Conservation (phyloP, 129 eudicot species). For the Helianthus tuberosus region DNA sequence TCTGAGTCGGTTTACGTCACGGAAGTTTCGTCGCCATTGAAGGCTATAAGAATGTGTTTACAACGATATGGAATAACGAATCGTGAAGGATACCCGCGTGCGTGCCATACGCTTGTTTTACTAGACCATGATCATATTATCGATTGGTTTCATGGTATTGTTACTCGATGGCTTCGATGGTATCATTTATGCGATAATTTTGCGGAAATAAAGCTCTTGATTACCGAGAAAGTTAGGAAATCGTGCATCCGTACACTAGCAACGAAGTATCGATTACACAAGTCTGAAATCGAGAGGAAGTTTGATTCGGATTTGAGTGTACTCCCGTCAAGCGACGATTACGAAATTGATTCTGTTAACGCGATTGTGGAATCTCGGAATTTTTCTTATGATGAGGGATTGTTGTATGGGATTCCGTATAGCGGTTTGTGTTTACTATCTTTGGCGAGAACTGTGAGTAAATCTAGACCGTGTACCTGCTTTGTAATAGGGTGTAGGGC, state of each 20-base stretch:
- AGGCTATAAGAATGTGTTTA: conserved; percentile 64
- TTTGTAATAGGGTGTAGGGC: conserved; percentile 72
- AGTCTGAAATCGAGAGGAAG: conserved; percentile 59
- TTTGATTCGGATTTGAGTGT: conserved; percentile 64
- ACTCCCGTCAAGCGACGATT: conserved; percentile 62
- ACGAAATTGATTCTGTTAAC: conserved; percentile 31
- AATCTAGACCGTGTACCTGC: conserved; percentile 71
- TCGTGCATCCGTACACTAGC: conserved; percentile 91
- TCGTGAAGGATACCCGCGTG: conserved; percentile 54
- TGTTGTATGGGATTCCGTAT: conserved; percentile 59
- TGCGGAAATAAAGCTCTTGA: conserved; percentile 50
- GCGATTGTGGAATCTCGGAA: conserved; percentile 22
- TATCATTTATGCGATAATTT: conserved; percentile 66
- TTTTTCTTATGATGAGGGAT: conserved; percentile 50
- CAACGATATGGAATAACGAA: conserved; percentile 69
- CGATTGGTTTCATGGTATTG: conserved; percentile 78
- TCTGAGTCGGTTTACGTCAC: conserved; percentile 36
- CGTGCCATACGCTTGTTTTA: conserved; percentile 59
- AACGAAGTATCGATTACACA: conserved; percentile 66
- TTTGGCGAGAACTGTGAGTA: conserved; percentile 67
- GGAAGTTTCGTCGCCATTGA: conserved; percentile 58
- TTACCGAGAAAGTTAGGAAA: conserved; percentile 54
- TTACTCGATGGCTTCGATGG: conserved; percentile 80
- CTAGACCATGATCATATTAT: conserved; percentile 67
- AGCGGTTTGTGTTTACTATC: conserved; percentile 75